Evolutionary conservation across 2,329 filamentous ascomycete species (phyloP), one percentile per base, ranked within the genome.

Genomic region (Aspergillus novoparasiticus): DNA sequence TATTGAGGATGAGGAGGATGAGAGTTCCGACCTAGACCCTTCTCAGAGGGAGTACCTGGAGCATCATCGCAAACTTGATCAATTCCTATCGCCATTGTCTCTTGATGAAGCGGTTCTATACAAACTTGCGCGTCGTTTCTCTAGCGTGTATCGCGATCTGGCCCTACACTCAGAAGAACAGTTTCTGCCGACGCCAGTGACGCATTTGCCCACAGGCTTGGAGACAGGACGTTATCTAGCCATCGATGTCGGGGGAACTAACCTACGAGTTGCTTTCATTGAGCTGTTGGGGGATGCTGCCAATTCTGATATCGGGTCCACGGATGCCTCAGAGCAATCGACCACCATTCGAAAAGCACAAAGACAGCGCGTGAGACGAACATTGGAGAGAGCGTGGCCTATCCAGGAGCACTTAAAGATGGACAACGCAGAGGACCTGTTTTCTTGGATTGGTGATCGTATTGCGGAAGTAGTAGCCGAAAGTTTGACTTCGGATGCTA

Each of bases 401-500:
- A 85, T 85, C 64, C 83, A 79, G 28, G 83, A 85, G 58, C 83
- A 85, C 72, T 64, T 85, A 71, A 85, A 85, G 68, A 84, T 80
- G 75, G 87, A 93, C 68, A 89, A 93, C 66, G 87, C 90, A 1
- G 88, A 92, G 61, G 87, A 89, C 62, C 80, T 94, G 2, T 95
- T 95, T 75, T 79, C 84, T n/a, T 95, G 91, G 91, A 92, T 95
- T 68, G 92, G 91, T 30, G 82, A 86, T 69, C 91, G 89, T 71
- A 92, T 95, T 69, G 90, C 90, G 16, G 83, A 90, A 64, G 90
- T 94, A 4, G 88, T 94, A 19, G 80, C 79, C 36, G 84, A 88
- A 64, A 81, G 78, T 57, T 66, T 83, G 60, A 76, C 74, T 5
- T 76, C 76, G 6, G 78, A 81, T 61, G 70, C 73, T 28, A 78